Conservation (phyloP, 2,329 filamentous ascomycete genomes). For the Corynespora cassiicola region DNA sequence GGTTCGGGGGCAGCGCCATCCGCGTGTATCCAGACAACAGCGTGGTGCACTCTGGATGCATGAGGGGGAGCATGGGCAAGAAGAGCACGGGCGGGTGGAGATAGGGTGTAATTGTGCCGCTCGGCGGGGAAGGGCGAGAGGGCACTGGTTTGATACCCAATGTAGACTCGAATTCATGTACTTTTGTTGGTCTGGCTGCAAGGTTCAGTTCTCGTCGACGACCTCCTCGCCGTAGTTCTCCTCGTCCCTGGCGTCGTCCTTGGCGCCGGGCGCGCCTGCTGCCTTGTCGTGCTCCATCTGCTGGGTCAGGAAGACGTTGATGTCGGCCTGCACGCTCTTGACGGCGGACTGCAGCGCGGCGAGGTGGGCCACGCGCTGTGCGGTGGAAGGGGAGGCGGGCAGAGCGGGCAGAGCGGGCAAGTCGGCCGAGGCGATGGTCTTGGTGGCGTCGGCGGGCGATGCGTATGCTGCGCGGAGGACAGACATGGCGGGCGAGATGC, state of each 20-base stretch:
- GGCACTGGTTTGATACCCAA: conserved; percentile 1
- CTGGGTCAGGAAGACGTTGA: conserved; percentile 75
- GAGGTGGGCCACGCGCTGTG: conserved; percentile 67
- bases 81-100: conserved; percentile 13
- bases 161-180: too few species aligned
- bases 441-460: conserved; percentile 54
- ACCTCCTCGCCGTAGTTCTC: conserved; percentile 88
- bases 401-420: conserved; percentile 27
- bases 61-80: conserved; percentile 39
- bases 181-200: too few species aligned
- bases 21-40: conserved; percentile 78
- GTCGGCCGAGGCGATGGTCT: conserved; percentile 45
- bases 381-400: conserved; percentile 33
- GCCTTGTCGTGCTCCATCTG: conserved; percentile 77
- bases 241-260: conserved; percentile 57
- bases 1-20: conserved; percentile 88
- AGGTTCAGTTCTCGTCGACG: conserved; percentile 64
- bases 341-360: conserved; percentile 64
- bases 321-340: conserved; percentile 64
- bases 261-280: conserved; percentile 20
- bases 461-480: conserved; percentile 60
- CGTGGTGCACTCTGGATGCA: conserved; percentile 59
- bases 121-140: not conserved
- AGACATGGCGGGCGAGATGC: conserved; percentile 25
- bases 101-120: conserved; percentile 3